Conservation (phyloP, 1,284 basidiomycete species). For the Melampsora larici-populina region DNA sequence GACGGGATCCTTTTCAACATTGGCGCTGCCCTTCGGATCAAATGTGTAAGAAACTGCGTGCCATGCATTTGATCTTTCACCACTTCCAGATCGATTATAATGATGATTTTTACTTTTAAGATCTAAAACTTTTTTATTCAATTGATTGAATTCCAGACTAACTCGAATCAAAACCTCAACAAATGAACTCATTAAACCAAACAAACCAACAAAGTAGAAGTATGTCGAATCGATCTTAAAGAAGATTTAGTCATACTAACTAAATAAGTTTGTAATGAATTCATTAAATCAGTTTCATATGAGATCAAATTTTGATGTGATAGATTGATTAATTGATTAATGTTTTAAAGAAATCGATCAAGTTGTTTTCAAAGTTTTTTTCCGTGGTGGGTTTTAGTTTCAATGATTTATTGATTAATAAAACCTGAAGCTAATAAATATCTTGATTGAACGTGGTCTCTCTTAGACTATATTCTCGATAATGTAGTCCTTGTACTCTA, state of each 20-base stretch:
- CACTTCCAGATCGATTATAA: constrained; percentile 54
- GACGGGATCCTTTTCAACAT: too few relatives aligned
- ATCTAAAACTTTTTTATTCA: too few relatives aligned
- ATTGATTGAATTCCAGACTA: too few relatives aligned
- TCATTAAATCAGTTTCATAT: constrained; percentile 72
- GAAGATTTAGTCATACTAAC: constrained; percentile 90
- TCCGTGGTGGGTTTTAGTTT: constrained; percentile 58
- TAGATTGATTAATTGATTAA: constrained; percentile 70
- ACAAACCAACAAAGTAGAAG: too few relatives aligned
- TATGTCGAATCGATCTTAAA: too few relatives aligned
- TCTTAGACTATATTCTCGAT: constrained; percentile 90
- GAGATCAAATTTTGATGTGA: constrained; percentile 64
- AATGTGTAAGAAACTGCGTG: too few relatives aligned
- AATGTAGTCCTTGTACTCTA: constrained; percentile 91
- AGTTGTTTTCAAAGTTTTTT: constrained; percentile 77
- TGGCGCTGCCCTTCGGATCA: too few relatives aligned
- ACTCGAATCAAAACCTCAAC: too few relatives aligned
- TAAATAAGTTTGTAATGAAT: constrained; percentile 83
- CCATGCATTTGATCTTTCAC: constrained; percentile 65
- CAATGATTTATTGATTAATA: constrained; percentile 67
- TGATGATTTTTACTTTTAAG: constrained; percentile 9
- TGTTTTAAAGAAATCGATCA: constrained; percentile 76
- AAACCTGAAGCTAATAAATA: constrained; percentile 79
- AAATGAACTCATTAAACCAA: too few relatives aligned
- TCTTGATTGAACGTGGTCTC: constrained; percentile 98